phyloP scores from a whole-genome alignment of 176 grass and related monocot species.

The maize (Zea mays) region Zm-B73-REFERENCE-NAM-5.0 NC_050096.1:286548001-286548500 shows the following conservation, averaged over 20 bases:
- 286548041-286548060: background rate
- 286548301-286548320: background rate
- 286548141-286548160: background rate
- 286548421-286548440: background rate
- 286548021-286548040: background rate
- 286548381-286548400: constrained; percentile 95
- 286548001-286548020: background rate
- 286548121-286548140: background rate
- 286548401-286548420: constrained; percentile 46
- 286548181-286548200: constrained; percentile 57
- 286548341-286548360: constrained; percentile 70
- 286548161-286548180: constrained; percentile 76
- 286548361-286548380: constrained; percentile 47
- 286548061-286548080: background rate
- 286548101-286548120: background rate
- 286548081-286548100: background rate
- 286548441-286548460: no score
- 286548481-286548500: constrained; percentile 68
- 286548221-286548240: constrained; percentile 66
- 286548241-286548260: background rate
- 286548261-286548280: background rate
- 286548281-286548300: background rate
- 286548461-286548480: background rate
- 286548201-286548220: constrained; percentile 89
- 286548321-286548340: background rate